Percentiles rank a stretch among this genome's conserved stretches.
Evolutionary conservation across 1,284 basidiomycete species (phyloP).

Genomic region (Coniophora puteana): DNA sequence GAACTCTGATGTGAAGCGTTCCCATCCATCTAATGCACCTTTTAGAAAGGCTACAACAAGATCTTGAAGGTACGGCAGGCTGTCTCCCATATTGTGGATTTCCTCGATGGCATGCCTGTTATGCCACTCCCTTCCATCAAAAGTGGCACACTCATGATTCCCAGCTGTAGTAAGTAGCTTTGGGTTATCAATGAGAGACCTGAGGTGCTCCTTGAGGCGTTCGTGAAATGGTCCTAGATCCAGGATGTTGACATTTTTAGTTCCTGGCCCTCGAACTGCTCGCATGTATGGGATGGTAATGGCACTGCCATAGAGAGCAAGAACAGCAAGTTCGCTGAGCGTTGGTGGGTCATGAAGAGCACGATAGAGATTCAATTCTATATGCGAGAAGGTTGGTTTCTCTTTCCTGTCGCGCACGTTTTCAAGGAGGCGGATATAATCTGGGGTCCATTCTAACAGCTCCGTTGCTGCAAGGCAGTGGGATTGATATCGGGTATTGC

Average conservation of each 20-base stretch:
- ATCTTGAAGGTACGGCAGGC: conserved; percentile 13
- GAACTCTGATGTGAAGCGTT: conserved; percentile 2
- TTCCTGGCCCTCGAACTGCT: conserved; percentile 15
- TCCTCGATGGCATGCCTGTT: conserved; percentile 5
- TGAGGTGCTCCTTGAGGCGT: conserved; percentile 15
- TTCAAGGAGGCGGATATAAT: conserved; percentile 22
- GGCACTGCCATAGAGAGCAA: conserved; percentile 27
- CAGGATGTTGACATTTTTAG: conserved; percentile 19
- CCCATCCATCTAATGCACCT: conserved; percentile 15
- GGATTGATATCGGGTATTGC: conserved; percentile 23
- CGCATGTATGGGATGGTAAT: conserved; percentile 29
- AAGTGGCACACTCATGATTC: no score
- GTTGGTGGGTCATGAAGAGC: no score
- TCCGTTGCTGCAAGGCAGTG: conserved; percentile 24
- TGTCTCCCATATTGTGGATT: conserved; percentile 1
- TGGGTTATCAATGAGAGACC: conserved; percentile 17
- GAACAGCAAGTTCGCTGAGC: conserved; percentile 28
- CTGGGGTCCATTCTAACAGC: conserved; percentile 16
- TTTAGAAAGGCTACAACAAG: conserved; percentile 17
- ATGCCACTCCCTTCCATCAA: conserved; percentile 8
- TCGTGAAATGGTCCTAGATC: conserved; percentile 24
- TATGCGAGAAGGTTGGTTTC: no score
- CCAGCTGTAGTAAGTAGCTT: conserved; percentile 15
- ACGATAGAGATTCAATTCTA: no score
- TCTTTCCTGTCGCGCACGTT: no score